A percentile compares a stretch with the other conserved stretches of the same genome.
These are phyloP conservation scores for Sclerotinia nivalis DNA, from an alignment of 2,329 filamentous ascomycete genomes.

Conservation along the genomic window DNA sequence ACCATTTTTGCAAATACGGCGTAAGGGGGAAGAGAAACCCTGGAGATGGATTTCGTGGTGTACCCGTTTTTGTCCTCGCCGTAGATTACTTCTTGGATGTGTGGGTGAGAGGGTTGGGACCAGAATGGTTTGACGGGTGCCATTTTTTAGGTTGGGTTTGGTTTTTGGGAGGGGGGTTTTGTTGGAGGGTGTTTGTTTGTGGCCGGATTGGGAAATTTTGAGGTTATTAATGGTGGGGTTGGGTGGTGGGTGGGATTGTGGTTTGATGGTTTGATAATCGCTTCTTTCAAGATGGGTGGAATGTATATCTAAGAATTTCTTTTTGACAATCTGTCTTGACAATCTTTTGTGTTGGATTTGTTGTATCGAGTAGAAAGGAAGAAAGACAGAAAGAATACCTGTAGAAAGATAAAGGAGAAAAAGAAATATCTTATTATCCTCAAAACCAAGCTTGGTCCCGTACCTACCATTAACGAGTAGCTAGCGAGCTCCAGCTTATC, in stretches of 20 bases:
- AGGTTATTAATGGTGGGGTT: slow-evolving; percentile 3
- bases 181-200: background rate
- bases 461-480: background rate
- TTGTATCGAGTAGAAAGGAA: background rate
- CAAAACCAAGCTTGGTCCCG: background rate
- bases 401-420: background rate
- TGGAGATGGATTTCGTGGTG: slow-evolving; percentile 61
- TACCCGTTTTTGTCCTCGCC: slow-evolving; percentile 51
- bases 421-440: background rate
- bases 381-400: background rate
- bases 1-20: slow-evolving; percentile 64
- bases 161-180: background rate
- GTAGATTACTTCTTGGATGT: slow-evolving; percentile 56
- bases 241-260: background rate
- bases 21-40: slow-evolving; percentile 58
- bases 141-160: slow-evolving; percentile 42
- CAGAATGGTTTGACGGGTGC: slow-evolving; percentile 60
- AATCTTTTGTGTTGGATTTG: background rate
- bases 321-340: background rate
- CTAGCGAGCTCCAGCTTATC: background rate
- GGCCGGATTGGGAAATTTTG: background rate
- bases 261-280: background rate
- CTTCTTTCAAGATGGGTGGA: background rate
- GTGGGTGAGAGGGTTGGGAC: slow-evolving; percentile 60
- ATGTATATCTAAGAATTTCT: background rate